These are phyloP conservation scores for Turritis glabra DNA, from an alignment of 345 rosid species.

Conservation along the genomic window DNA sequence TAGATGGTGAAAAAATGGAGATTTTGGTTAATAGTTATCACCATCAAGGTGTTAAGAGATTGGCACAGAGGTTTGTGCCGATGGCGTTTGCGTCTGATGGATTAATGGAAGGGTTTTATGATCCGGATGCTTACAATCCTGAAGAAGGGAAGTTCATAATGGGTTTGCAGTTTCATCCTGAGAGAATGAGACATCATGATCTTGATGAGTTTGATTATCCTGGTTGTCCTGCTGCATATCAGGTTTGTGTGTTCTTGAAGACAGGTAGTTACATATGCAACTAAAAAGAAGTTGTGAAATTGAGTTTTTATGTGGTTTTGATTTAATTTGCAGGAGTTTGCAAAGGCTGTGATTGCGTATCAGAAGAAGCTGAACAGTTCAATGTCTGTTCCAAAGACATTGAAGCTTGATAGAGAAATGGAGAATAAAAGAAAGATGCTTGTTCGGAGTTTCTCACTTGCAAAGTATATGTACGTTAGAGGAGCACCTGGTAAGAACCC, in stretches of 20 bases:
- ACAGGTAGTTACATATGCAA: neutral
- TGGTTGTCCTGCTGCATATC: slow-evolving; percentile 64
- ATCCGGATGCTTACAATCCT: slow-evolving; percentile 65
- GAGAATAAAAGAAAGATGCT: slow-evolving; percentile 61
- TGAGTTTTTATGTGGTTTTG: neutral
- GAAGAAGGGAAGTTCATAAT: slow-evolving; percentile 64
- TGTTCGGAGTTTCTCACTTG: slow-evolving; percentile 72
- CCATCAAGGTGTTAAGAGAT: slow-evolving; percentile 64
- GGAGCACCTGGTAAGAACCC: slow-evolving; percentile 47
- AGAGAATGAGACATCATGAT: slow-evolving; percentile 57
- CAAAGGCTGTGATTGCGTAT: slow-evolving; percentile 79
- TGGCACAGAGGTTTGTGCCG: slow-evolving; percentile 60
- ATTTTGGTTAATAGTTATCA: slow-evolving; percentile 72
- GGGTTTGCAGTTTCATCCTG: slow-evolving; percentile 75
- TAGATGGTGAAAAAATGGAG: slow-evolving; percentile 50
- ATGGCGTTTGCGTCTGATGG: slow-evolving; percentile 76
- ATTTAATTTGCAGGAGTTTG: slow-evolving; percentile 63
- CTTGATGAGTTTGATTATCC: slow-evolving; percentile 60
- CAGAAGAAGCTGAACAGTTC: slow-evolving; percentile 69
- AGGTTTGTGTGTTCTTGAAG: slow-evolving; percentile 42
- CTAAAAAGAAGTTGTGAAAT: neutral
- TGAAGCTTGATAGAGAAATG: slow-evolving; percentile 56
- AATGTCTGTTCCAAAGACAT: slow-evolving; percentile 46
- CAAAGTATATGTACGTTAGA: slow-evolving; percentile 52
- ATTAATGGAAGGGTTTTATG: slow-evolving; percentile 66